phyloP scores from a whole-genome alignment of 495 filamentous ascomycete species.

The Talaromyces wortmannii region DNA sequence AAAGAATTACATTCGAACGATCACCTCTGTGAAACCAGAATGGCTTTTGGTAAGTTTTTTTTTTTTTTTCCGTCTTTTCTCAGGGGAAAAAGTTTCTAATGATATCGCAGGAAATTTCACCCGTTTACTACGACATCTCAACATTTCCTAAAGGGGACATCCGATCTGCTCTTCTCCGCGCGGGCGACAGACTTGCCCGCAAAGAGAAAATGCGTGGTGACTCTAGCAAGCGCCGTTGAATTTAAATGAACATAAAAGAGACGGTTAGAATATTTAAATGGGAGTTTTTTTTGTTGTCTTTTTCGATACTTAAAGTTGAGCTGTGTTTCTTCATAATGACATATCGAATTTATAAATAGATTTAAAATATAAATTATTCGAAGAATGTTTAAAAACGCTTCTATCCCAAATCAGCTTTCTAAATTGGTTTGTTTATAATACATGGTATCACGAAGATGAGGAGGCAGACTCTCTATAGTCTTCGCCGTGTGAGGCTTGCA shows the following conservation, averaged over 20 bases:
- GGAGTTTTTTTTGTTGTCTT: no score
- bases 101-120: slow-evolving; percentile 69
- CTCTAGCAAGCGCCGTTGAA: slow-evolving; percentile 17
- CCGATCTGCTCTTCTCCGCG: slow-evolving; percentile 64
- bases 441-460: neutral
- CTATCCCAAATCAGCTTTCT: no score
- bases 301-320: no score
- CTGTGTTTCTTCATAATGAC: no score
- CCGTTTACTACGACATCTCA: slow-evolving; percentile 82
- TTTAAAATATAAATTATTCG: no score
- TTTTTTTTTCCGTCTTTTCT: neutral
- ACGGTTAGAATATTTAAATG: slow-evolving; percentile 6
- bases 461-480: neutral
- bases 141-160: slow-evolving; percentile 83
- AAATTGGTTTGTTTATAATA: neutral
- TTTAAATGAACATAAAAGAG: neutral
- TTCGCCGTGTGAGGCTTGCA: neutral
- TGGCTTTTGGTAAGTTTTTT: slow-evolving; percentile 77
- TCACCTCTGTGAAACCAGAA: slow-evolving; percentile 53
- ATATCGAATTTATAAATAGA: no score
- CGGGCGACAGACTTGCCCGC: slow-evolving; percentile 67
- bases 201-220: slow-evolving; percentile 57
- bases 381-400: no score
- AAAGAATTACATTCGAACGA: slow-evolving; percentile 77
- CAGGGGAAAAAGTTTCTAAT: slow-evolving; percentile 8